Evolutionary conservation across 2,329 filamentous ascomycete species (phyloP), one percentile per base, ranked within the genome.

Genomic region (Raffaelea deltoideospora): DNA sequence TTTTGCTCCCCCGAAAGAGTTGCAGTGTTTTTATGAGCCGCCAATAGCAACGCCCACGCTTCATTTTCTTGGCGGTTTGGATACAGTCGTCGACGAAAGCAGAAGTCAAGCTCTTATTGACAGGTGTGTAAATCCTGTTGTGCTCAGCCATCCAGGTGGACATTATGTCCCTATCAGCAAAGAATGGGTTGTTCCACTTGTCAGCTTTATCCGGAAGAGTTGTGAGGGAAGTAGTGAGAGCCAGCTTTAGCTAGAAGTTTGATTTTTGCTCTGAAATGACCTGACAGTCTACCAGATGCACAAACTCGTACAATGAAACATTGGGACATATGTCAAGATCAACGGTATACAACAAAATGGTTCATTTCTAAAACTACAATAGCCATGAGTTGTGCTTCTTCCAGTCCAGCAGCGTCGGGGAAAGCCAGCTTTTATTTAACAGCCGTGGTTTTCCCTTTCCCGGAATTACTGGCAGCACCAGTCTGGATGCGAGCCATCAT

Each of bases 401-500:
- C 23, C 23, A 26, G 23, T 26, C 8, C 8, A 26, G 13, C 23
- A 8, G 23, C 8, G 8, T 26, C 23, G 8, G 23, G 8, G n/a
- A n/a, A n/a, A n/a, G n/a, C 26, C 6, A 28, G 10, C 7, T 13
- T 15, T 30, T 48, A 48, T 39, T 57, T 56, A 36, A 55, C 58
- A 48, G 61, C 59, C 14, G 47, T 5, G 10, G 32, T n/a, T 28
- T 35, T 32, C 11, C 27, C 31, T 24, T 39, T 39, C 8, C 30
- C 26, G 2, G 22, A 21, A 31, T 33, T 35, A 20, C 19, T 31
- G 6, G 47, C 56, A 34, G 59, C 61, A 7, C 55, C 66, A 6
- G 84, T 84, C 58, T 90, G 79, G 51, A 98, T 96, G 41, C 87
- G 73, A 29, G 90, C 90, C 90, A 98, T 98, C 90, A 98, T 98